Evolutionary conservation across 306 rosid genomes (phyloP).

Genomic region (Citrullus mucosospermus): DNA sequence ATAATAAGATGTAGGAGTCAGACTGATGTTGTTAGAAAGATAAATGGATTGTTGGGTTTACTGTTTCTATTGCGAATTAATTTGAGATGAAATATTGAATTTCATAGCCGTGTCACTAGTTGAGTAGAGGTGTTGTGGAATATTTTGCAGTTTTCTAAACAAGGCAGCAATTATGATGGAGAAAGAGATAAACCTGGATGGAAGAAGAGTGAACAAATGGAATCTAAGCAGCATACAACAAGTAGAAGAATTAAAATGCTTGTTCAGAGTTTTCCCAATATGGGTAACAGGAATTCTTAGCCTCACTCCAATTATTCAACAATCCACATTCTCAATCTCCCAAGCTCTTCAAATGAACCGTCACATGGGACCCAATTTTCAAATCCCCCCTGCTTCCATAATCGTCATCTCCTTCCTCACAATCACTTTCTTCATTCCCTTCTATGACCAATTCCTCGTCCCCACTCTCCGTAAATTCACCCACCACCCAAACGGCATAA

Average conservation of each 20-base stretch:
- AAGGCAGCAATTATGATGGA: slow-evolving; percentile 44
- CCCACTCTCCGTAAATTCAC: slow-evolving; percentile 37
- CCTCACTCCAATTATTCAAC: slow-evolving; percentile 27
- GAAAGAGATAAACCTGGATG: slow-evolving; percentile 35
- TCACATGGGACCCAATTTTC: slow-evolving; percentile 45
- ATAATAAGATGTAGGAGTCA: too few relatives aligned
- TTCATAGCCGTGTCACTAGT: too few relatives aligned
- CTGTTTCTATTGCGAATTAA: too few relatives aligned
- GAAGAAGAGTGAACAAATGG: slow-evolving; percentile 37
- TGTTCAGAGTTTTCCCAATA: slow-evolving; percentile 33
- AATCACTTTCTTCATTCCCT: slow-evolving; percentile 35
- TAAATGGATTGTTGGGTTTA: too few relatives aligned
- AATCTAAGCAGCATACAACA: slow-evolving; percentile 41
- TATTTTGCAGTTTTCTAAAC: slow-evolving; percentile 1
- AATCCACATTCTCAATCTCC: slow-evolving; percentile 37
- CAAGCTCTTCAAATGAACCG: slow-evolving; percentile 73
- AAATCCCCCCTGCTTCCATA: slow-evolving; percentile 58
- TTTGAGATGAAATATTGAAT: too few relatives aligned
- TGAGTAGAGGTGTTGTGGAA: too few relatives aligned
- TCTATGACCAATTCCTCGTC: slow-evolving; percentile 36
- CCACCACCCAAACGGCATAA: slow-evolving; percentile 41
- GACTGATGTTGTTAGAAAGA: too few relatives aligned
- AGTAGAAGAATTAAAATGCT: slow-evolving; percentile 56
- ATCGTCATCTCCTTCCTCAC: slow-evolving; percentile 38
- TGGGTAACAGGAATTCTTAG: slow-evolving; percentile 41